A percentile compares a stretch with the other conserved stretches of the same genome.
phyloP scores from a whole-genome alignment of 352 stramenopile species.

The Globisporangium orthogonon region DNA sequence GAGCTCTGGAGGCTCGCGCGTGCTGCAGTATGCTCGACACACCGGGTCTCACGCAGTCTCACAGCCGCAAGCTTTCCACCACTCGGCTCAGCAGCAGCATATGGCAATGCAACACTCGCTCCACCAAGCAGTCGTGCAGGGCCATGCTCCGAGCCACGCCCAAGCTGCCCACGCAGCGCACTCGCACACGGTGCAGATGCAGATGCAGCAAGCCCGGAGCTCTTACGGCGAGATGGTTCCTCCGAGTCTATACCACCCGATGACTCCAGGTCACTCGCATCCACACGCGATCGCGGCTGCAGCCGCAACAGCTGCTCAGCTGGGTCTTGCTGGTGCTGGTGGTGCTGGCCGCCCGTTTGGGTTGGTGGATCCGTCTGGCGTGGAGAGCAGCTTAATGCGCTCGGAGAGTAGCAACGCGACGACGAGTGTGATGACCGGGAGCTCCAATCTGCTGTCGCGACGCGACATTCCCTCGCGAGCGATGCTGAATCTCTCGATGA shows the following conservation, averaged over 20 bases:
- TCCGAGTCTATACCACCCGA: conserved; percentile 43
- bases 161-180: conserved; percentile 37
- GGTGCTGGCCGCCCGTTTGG: conserved; percentile 21
- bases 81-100: conserved; percentile 29
- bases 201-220: conserved; percentile 28
- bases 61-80: conserved; percentile 16
- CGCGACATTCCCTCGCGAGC: conserved; percentile 39
- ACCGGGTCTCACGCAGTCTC: conserved; percentile 2
- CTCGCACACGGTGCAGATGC: conserved; percentile 59
- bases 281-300: conserved; percentile 20
- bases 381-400: conserved; percentile 6
- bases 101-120: conserved; percentile 51
- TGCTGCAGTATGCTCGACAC: conserved; percentile 39
- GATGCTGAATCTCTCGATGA: conserved; percentile 56
- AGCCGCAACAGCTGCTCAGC: conserved; percentile 14
- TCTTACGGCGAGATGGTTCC: conserved; percentile 44
- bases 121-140: conserved; percentile 35
- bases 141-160: conserved; percentile 24
- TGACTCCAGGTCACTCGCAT: conserved; percentile 34
- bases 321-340: conserved; percentile 21
- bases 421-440: conserved; percentile 12
- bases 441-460: conserved; percentile 16
- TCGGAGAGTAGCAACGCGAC: conserved; percentile 2
- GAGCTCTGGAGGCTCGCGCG: conserved; percentile 18
- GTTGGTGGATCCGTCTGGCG: conserved; percentile 12